Percentiles rank a stretch among this genome's conserved stretches.
These are phyloP conservation scores for Dendrothele bispora DNA, from an alignment of 768 basidiomycete species.

Conservation along the genomic window DNA sequence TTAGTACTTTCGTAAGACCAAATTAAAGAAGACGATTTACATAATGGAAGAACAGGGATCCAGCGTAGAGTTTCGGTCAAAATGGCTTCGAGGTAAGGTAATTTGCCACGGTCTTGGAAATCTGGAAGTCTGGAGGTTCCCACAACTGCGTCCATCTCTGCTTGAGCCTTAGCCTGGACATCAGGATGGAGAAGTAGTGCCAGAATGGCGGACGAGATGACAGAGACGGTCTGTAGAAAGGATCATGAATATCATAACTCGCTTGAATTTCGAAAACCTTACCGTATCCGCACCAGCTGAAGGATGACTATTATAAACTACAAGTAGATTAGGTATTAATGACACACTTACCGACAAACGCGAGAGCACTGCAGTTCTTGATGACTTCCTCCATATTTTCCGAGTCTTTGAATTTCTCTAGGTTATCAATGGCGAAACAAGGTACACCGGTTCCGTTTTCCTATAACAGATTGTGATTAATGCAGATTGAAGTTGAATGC, in stretches of 20 bases:
- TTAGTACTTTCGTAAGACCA: too few relatives aligned
- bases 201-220: slow-evolving; percentile 20
- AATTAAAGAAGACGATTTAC: too few relatives aligned
- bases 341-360: too few relatives aligned
- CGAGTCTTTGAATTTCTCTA: slow-evolving; percentile 19
- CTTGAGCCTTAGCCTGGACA: slow-evolving; percentile 23
- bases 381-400: slow-evolving; percentile 28
- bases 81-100: slow-evolving; percentile 20
- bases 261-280: slow-evolving; percentile 11
- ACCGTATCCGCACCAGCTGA: slow-evolving; percentile 47
- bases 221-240: too few relatives aligned
- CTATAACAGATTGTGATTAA: slow-evolving; percentile 23
- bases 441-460: slow-evolving; percentile 27
- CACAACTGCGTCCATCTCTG: slow-evolving; percentile 26
- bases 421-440: slow-evolving; percentile 35
- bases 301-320: too few relatives aligned
- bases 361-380: slow-evolving; percentile 35
- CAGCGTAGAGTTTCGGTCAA: slow-evolving; percentile 20
- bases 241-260: too few relatives aligned
- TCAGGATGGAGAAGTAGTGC: slow-evolving; percentile 28
- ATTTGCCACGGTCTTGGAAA: slow-evolving; percentile 15
- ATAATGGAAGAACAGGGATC: slow-evolving; percentile 14
- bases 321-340: too few relatives aligned
- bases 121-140: slow-evolving; percentile 24
- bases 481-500: too few relatives aligned